A percentile compares a stretch with the other conserved stretches of the same genome.
These are phyloP conservation scores for Themeda triandra DNA, from an alignment of 176 grass and related monocot species.

Conservation along the genomic window DNA sequence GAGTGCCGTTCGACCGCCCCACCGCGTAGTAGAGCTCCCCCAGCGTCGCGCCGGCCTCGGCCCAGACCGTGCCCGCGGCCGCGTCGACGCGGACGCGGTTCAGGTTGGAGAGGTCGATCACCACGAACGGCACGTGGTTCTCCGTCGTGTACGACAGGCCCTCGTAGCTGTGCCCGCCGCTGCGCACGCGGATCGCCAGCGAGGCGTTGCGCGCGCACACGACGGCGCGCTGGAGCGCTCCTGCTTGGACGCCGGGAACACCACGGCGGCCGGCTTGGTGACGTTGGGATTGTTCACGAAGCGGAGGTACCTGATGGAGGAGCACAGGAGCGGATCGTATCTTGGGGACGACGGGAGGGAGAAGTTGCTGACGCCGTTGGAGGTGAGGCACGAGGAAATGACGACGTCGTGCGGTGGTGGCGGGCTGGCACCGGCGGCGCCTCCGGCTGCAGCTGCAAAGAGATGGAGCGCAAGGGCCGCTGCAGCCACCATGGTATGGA, in stretches of 20 bases:
- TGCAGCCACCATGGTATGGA: background rate
- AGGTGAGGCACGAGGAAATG: slow-evolving; percentile 42
- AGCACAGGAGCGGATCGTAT: slow-evolving; percentile 42
- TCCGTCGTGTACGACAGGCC: too few species aligned
- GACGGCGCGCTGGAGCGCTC: too few species aligned
- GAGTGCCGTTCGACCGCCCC: too few species aligned
- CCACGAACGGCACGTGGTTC: too few species aligned
- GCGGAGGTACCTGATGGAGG: slow-evolving; percentile 62
- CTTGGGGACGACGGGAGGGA: slow-evolving; percentile 27
- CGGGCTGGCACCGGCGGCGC: background rate
- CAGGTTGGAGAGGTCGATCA: too few species aligned
- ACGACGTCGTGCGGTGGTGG: background rate
- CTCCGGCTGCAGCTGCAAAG: background rate
- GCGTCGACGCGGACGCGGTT: too few species aligned
- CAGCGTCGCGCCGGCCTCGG: too few species aligned
- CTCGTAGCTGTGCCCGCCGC: too few species aligned
- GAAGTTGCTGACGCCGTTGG: slow-evolving; percentile 51
- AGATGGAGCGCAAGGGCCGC: background rate
- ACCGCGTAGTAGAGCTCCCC: too few species aligned
- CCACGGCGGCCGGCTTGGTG: slow-evolving; percentile 40
- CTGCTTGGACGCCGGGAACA: slow-evolving; percentile 31
- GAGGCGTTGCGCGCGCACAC: too few species aligned
- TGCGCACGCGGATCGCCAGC: too few species aligned
- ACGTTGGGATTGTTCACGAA: slow-evolving; percentile 27
- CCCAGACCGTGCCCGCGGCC: too few species aligned